A percentile compares a stretch with the other conserved stretches of the same genome.
These are phyloP conservation scores for Globisporangium emineosum DNA, from an alignment of 352 stramenopile genomes.

Conservation along the genomic window DNA sequence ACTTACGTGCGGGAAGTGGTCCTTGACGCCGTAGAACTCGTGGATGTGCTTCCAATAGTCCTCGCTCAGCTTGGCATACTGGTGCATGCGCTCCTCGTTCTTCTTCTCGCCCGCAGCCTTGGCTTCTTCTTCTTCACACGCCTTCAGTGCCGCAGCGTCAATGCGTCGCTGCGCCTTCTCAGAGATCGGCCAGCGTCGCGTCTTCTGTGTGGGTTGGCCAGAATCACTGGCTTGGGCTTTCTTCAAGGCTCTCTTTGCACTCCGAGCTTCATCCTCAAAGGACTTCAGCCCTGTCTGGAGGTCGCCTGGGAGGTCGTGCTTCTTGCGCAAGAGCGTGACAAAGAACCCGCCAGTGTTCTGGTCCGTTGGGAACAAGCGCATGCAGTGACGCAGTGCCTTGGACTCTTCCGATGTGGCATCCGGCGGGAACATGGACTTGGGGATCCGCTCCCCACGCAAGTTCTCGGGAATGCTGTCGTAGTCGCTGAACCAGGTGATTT, in stretches of 20 bases:
- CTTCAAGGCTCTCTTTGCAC: slow-evolving; percentile 17
- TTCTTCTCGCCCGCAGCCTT: slow-evolving; percentile 8
- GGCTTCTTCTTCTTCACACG: slow-evolving; percentile 14
- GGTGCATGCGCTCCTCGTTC: slow-evolving; percentile 28
- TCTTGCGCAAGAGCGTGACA: slow-evolving; percentile 92
- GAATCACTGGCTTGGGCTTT: slow-evolving; percentile 29
- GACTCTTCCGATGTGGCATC: slow-evolving; percentile 48
- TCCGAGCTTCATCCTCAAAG: slow-evolving; percentile 30
- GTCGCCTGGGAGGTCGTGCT: slow-evolving; percentile 28
- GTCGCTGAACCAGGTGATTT: slow-evolving; percentile 48
- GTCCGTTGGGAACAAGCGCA: slow-evolving; percentile 96
- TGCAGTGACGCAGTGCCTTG: slow-evolving; percentile 66
- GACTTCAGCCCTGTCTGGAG: slow-evolving; percentile 38
- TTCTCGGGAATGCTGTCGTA: slow-evolving; percentile 55
- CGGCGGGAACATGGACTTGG: slow-evolving; percentile 83
- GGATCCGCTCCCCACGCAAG: slow-evolving; percentile 59
- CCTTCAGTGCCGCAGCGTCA: slow-evolving; percentile 10
- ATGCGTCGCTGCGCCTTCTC: slow-evolving; percentile 26
- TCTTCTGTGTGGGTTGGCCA: slow-evolving; percentile 24
- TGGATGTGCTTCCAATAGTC: slow-evolving; percentile 60
- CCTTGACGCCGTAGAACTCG: slow-evolving; percentile 61
- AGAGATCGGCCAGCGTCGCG: slow-evolving; percentile 40
- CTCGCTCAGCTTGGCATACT: slow-evolving; percentile 45
- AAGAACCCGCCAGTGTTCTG: slow-evolving; percentile 99
- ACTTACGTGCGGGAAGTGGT: slow-evolving; percentile 52